These are phyloP conservation scores for Cephalotrichum gorgonifer DNA, from an alignment of 2,329 filamentous ascomycete genomes.

Conservation along the genomic window DNA sequence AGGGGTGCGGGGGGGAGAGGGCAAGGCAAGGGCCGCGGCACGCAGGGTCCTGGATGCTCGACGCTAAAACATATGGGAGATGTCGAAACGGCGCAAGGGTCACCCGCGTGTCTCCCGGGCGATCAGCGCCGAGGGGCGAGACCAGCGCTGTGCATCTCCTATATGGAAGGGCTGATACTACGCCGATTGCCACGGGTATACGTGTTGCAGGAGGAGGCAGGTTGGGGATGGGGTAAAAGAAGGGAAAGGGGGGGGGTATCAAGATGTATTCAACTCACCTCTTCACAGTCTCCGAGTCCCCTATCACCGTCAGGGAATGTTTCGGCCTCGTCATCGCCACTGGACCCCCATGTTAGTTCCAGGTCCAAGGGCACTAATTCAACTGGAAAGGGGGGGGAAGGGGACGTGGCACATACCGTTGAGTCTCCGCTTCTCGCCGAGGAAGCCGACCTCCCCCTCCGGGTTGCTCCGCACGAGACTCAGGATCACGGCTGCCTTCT, in stretches of 20 bases:
- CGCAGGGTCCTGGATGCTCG: background rate
- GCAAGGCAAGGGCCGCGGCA: background rate
- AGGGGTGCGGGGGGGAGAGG: background rate
- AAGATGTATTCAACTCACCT: conserved; percentile 47
- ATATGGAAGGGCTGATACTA: background rate
- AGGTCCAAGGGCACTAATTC: background rate
- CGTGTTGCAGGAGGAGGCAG: conserved; percentile 10
- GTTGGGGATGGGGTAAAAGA: background rate
- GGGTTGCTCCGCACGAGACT: conserved; percentile 89
- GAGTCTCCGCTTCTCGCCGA: conserved; percentile 81
- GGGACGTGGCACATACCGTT: conserved; percentile 56
- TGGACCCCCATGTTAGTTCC: conserved; percentile 39
- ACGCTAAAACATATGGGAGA: conserved; percentile 3
- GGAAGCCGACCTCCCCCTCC: conserved; percentile 80
- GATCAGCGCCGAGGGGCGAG: background rate
- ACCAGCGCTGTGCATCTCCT: background rate
- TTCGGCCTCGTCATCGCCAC: conserved; percentile 96
- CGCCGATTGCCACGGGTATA: background rate
- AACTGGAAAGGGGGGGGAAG: background rate
- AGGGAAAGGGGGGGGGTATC: background rate
- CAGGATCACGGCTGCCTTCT: conserved; percentile 91
- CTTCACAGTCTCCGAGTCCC: conserved; percentile 87
- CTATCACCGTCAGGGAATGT: conserved; percentile 80
- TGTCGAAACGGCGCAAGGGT: background rate
- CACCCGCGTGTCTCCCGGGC: background rate